phyloP scores from a whole-genome alignment of 2,329 filamentous ascomycete genomes.

The Fusarium goolgardi region DNA sequence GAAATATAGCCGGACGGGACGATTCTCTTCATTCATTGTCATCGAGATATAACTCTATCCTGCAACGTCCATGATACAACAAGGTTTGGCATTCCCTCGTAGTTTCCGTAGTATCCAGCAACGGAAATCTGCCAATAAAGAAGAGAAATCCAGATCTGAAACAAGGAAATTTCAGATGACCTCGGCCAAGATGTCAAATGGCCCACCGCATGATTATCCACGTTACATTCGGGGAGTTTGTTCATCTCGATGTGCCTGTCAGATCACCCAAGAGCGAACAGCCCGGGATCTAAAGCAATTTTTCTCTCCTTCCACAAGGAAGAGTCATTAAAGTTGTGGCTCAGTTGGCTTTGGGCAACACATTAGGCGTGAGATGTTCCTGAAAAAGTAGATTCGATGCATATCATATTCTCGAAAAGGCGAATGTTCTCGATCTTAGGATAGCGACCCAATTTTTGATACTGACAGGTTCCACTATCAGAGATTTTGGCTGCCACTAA shows the following conservation, averaged over 20 bases:
- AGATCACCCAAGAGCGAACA: not conserved
- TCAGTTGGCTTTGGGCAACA: not conserved
- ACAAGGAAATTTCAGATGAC: not conserved
- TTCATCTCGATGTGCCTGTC: not conserved
- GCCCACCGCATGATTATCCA: not conserved
- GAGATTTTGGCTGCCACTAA: not conserved
- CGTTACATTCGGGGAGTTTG: not conserved
- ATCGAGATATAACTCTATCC: not conserved
- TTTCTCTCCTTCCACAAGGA: not conserved
- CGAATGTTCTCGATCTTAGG: not conserved
- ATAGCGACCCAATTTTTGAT: slow-evolving; percentile 7
- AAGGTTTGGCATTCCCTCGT: not conserved
- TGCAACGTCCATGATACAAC: not conserved
- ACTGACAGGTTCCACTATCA: slow-evolving; percentile 11
- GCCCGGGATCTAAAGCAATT: not conserved
- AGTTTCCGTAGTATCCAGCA: not conserved
- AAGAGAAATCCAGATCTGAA: not conserved
- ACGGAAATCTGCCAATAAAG: not conserved
- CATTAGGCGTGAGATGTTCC: not conserved
- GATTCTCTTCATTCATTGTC: too few relatives aligned
- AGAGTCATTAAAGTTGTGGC: slow-evolving; percentile 5
- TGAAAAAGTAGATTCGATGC: not conserved
- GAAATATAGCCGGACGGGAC: too few relatives aligned
- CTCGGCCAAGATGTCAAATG: not conserved
- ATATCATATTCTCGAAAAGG: slow-evolving; percentile 8